Evolutionary conservation across 352 stramenopile species (phyloP).

Genomic region (Phytopythium boreale): DNA sequence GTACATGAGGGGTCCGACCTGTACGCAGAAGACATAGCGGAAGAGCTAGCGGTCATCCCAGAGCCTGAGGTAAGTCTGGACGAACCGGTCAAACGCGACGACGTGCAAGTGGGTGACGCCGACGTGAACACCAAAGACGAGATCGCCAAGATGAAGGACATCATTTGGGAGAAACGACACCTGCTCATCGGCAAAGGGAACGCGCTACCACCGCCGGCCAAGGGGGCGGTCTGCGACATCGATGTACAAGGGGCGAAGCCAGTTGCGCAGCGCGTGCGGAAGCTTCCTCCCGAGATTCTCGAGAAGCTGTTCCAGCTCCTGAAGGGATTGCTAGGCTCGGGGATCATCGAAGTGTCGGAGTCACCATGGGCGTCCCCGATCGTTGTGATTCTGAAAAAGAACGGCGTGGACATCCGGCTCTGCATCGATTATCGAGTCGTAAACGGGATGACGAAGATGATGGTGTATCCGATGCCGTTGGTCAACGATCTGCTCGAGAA

Average conservation of each 20-base stretch:
- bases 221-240: slow-evolving; percentile 29
- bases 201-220: slow-evolving; percentile 8
- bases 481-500: slow-evolving; percentile 15
- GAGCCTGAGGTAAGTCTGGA: slow-evolving; percentile 21
- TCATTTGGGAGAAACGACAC: slow-evolving; percentile 14
- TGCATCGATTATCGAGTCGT: slow-evolving; percentile 19
- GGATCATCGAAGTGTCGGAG: slow-evolving; percentile 9
- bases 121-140: slow-evolving; percentile 9
- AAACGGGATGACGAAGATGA: slow-evolving; percentile 8
- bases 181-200: slow-evolving; percentile 29
- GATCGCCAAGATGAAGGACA: slow-evolving; percentile 10
- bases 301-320: slow-evolving; percentile 24
- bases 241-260: slow-evolving; percentile 19
- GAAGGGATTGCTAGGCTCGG: slow-evolving; percentile 15
- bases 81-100: neutral
- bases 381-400: slow-evolving; percentile 41
- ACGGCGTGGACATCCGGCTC: slow-evolving; percentile 27
- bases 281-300: slow-evolving; percentile 11
- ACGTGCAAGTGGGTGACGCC: neutral
- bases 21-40: slow-evolving; percentile 10
- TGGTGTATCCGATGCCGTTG: slow-evolving; percentile 22
- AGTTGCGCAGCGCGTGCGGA: slow-evolving; percentile 13
- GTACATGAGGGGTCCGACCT: slow-evolving; percentile 14
- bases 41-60: slow-evolving; percentile 15
- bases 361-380: slow-evolving; percentile 23